A percentile compares a stretch with the other conserved stretches of the same genome.
Conservation (phyloP, 179 eudicot genomes). For the Silene coronaria region DNA sequence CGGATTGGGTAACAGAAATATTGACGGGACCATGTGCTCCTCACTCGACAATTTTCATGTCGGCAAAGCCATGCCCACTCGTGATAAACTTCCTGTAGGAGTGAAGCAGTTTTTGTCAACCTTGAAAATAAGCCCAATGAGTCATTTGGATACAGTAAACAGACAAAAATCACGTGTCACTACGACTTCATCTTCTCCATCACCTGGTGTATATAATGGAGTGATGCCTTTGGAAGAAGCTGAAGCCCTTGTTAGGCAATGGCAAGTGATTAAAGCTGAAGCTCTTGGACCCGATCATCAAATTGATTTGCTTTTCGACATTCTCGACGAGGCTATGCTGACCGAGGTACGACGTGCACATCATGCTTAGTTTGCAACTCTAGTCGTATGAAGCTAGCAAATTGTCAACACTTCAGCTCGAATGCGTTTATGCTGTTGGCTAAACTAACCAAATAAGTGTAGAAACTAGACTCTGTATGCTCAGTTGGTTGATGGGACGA, state of each 20-base stretch:
- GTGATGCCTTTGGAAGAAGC: constrained; percentile 87
- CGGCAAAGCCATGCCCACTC: constrained; percentile 24
- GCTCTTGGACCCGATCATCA: constrained; percentile 89
- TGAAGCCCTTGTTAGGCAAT: constrained; percentile 86
- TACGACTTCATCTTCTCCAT: constrained; percentile 53
- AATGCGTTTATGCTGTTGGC: neutral
- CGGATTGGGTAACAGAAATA: constrained; percentile 29
- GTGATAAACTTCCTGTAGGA: constrained; percentile 26
- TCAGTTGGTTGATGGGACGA: neutral
- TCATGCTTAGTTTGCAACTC: neutral
- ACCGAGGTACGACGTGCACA: constrained; percentile 53
- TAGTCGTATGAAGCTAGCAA: neutral
- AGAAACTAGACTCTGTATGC: neutral
- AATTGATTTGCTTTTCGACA: constrained; percentile 52
- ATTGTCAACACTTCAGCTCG: neutral
- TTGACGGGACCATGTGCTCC: constrained; percentile 33
- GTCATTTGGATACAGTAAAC: constrained; percentile 25
- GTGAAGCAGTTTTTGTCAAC: constrained; percentile 40
- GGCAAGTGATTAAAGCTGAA: constrained; percentile 91
- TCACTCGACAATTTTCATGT: constrained; percentile 29
- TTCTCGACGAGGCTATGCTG: constrained; percentile 90
- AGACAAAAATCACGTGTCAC: constrained; percentile 36
- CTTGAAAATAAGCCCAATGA: constrained; percentile 27
- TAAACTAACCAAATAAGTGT: neutral
- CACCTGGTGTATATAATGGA: constrained; percentile 29